phyloP scores from a whole-genome alignment of 2,329 filamentous ascomycete species.

The Calonectria pteridis region DNA sequence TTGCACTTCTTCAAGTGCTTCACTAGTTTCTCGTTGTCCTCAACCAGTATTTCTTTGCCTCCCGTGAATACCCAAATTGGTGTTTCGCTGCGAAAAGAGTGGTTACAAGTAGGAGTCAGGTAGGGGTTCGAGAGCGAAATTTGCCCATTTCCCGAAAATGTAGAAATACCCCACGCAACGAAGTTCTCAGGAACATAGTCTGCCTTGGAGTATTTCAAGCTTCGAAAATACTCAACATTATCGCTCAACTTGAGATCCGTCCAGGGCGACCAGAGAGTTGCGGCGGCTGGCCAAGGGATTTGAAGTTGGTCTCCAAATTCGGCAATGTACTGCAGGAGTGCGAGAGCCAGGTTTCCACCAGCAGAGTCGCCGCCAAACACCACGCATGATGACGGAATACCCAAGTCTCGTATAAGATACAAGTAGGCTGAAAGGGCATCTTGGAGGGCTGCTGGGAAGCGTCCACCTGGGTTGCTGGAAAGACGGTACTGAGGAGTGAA shows the following conservation, averaged over 20 bases:
- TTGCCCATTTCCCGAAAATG: background rate
- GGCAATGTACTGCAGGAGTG: background rate
- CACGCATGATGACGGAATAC: background rate
- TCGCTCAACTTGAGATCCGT: background rate
- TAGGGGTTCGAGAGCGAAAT: background rate
- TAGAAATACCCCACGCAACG: background rate
- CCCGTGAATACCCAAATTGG: slow-evolving; percentile 3
- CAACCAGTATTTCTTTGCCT: background rate
- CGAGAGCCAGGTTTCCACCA: slow-evolving; percentile 1
- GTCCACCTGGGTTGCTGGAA: background rate
- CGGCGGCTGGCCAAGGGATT: background rate
- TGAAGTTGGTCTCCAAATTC: background rate
- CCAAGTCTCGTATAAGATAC: background rate
- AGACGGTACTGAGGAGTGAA: slow-evolving; percentile 8
- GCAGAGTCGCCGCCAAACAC: slow-evolving; percentile 9
- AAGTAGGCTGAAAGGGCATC: slow-evolving; percentile 3
- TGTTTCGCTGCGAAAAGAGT: background rate
- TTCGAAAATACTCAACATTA: background rate
- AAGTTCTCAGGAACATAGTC: background rate
- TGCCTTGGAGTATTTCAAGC: background rate
- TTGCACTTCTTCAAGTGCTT: background rate
- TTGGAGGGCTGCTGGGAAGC: slow-evolving; percentile 8
- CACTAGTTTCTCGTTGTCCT: background rate
- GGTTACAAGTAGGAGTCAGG: background rate
- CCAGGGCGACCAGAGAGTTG: slow-evolving; percentile 11